Conservation (phyloP, 1,284 basidiomycete genomes). For the Papiliotrema nemorosa region DNA sequence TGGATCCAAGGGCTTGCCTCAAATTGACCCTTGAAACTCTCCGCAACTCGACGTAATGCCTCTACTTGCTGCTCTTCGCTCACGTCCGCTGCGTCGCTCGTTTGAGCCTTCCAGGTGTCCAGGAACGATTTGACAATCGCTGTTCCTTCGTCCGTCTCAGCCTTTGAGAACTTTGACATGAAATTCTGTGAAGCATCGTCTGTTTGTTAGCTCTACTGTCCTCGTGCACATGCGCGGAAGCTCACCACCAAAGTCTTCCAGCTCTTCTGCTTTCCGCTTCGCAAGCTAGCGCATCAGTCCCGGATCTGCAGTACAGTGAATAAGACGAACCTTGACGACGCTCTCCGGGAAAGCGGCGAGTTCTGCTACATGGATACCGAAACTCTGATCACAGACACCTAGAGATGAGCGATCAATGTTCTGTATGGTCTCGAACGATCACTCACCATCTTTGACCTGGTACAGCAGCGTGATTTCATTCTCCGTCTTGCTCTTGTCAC, state of each 20-base stretch:
- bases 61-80: conserved; percentile 63
- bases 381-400: conserved; percentile 91
- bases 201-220: conserved; percentile 6
- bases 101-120: conserved; percentile 61
- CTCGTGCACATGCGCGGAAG: neutral
- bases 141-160: conserved; percentile 72
- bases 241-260: conserved; percentile 81
- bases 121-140: conserved; percentile 76
- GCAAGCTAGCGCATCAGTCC: conserved; percentile 62
- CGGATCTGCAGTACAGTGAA: neutral
- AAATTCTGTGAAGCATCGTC: conserved; percentile 35
- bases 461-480: conserved; percentile 90
- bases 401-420: neutral
- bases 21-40: conserved; percentile 64
- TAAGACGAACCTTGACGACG: conserved; percentile 70
- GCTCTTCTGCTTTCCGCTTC: conserved; percentile 88
- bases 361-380: conserved; percentile 97
- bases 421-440: no score
- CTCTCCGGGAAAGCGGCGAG: conserved; percentile 93
- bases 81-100: conserved; percentile 53
- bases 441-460: conserved; percentile 84
- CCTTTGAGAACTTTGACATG: conserved; percentile 57
- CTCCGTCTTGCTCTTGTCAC: conserved; percentile 58
- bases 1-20: conserved; percentile 75
- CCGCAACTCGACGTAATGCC: conserved; percentile 63